These are phyloP conservation scores for Auricularia sp. DNA, from an alignment of 768 basidiomycete species.

Conservation along the genomic window DNA sequence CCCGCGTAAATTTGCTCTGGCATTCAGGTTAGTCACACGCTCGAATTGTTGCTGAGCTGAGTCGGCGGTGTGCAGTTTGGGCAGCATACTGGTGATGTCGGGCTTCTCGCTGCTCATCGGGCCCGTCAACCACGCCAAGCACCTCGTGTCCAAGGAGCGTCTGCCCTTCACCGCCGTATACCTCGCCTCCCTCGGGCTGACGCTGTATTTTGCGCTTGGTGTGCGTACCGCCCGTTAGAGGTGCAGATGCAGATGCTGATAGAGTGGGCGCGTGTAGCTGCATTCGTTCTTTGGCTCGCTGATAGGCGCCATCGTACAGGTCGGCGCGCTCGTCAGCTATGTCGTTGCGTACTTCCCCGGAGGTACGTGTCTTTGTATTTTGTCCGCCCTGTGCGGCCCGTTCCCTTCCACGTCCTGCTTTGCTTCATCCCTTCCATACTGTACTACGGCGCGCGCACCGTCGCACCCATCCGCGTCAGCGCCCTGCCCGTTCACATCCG, in stretches of 20 bases:
- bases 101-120: constrained; percentile 43
- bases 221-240: no score
- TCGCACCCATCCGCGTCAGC: no score
- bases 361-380: constrained; percentile 18
- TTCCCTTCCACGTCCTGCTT: background rate
- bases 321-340: constrained; percentile 79
- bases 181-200: constrained; percentile 71
- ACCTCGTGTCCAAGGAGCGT: constrained; percentile 71
- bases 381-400: background rate
- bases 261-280: background rate
- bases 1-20: constrained; percentile 78
- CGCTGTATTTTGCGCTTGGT: constrained; percentile 85
- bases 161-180: constrained; percentile 80
- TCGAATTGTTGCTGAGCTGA: no score
- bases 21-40: constrained; percentile 62
- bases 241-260: constrained; percentile 28
- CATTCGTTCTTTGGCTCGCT: constrained; percentile 38
- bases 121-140: constrained; percentile 45
- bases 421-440: no score
- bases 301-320: constrained; percentile 78
- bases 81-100: constrained; percentile 91
- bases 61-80: constrained; percentile 34
- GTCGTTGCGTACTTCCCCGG: constrained; percentile 94
- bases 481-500: no score
- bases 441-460: no score